phyloP scores from a whole-genome alignment of 306 rosid genomes.

The Delonix regia region DNA sequence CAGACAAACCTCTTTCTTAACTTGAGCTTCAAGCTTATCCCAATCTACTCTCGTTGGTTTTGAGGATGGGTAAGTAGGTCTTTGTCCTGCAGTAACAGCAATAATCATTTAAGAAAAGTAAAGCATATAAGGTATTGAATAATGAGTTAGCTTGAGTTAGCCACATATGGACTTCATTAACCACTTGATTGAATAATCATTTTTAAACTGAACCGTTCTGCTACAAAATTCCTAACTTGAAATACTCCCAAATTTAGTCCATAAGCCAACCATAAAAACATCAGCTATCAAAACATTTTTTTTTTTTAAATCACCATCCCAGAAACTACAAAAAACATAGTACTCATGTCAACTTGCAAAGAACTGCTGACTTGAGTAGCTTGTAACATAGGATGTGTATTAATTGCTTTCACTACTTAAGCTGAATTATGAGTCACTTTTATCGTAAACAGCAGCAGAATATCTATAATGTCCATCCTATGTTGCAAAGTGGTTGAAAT shows the following conservation, averaged over 20 bases:
- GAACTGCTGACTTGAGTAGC: neutral
- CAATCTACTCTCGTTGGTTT: constrained; percentile 71
- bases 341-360: neutral
- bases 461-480: neutral
- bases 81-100: constrained; percentile 46
- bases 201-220: neutral
- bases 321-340: neutral
- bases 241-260: neutral
- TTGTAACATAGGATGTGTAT: neutral
- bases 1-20: constrained; percentile 80
- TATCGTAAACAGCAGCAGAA: neutral
- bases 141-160: too few relatives aligned
- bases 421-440: neutral
- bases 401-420: neutral
- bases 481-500: neutral
- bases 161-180: neutral
- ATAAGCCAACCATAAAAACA: neutral
- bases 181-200: neutral
- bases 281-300: neutral
- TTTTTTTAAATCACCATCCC: constrained; percentile 4
- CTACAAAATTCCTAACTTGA: neutral
- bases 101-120: neutral
- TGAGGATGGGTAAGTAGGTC: constrained; percentile 86
- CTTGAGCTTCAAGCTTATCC: constrained; percentile 90
- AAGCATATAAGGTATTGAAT: neutral